These are phyloP conservation scores for Pharus latifolius DNA, from an alignment of 176 grass and related monocot genomes.

Conservation along the genomic window DNA sequence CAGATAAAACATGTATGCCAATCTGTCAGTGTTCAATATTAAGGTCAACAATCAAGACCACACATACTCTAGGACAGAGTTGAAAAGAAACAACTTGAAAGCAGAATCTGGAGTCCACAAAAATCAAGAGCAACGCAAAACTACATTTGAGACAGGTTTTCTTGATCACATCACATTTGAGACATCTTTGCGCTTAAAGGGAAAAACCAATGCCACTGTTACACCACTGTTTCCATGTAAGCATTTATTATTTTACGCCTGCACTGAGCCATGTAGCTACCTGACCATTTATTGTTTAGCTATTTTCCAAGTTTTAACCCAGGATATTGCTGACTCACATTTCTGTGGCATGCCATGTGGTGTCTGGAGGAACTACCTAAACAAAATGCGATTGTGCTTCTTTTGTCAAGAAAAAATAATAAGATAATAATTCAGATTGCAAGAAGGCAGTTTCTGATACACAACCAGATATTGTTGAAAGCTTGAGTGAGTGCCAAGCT, in stretches of 20 bases:
- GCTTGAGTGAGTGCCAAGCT: too few species aligned
- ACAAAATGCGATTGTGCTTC: not conserved
- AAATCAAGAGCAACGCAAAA: not conserved
- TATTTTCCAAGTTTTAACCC: not conserved
- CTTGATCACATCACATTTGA: not conserved
- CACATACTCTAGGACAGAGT: not conserved
- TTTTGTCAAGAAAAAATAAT: not conserved
- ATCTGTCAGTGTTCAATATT: slow-evolving; percentile 30
- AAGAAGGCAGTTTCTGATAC: not conserved
- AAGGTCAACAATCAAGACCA: not conserved
- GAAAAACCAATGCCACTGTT: not conserved
- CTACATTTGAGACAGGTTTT: not conserved
- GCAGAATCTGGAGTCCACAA: not conserved
- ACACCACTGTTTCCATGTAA: not conserved
- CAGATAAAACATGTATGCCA: slow-evolving; percentile 87
- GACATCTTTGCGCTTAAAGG: not conserved
- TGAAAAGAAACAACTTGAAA: not conserved
- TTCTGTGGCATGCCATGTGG: not conserved
- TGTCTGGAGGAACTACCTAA: not conserved
- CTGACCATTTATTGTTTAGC: not conserved
- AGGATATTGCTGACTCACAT: not conserved
- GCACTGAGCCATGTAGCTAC: not conserved
- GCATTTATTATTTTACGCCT: not conserved
- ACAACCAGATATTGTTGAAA: too few species aligned
- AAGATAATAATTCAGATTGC: not conserved